phyloP scores from a whole-genome alignment of 2,329 filamentous ascomycete species.

The Xylaria sp. region DNA sequence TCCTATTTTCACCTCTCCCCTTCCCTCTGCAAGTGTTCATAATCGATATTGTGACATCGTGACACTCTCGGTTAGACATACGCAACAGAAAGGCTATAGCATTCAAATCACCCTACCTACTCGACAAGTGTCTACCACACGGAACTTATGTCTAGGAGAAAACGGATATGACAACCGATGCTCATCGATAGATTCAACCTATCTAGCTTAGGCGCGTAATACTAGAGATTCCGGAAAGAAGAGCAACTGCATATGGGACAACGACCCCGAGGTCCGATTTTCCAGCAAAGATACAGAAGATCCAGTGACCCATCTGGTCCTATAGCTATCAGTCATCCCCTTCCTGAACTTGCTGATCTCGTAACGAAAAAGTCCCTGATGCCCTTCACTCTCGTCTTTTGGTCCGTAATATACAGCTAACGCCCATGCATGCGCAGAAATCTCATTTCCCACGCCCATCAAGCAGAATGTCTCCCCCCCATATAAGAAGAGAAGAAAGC shows the following conservation, averaged over 20 bases:
- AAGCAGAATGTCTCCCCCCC: slow-evolving; percentile 18
- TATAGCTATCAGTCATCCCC: not conserved
- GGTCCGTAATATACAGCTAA: not conserved
- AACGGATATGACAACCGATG: not conserved
- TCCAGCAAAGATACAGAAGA: slow-evolving; percentile 3
- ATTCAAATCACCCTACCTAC: not conserved
- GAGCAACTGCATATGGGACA: not conserved
- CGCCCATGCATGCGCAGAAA: not conserved
- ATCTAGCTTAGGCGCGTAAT: not conserved
- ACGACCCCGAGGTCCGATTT: not conserved
- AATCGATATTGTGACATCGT: not conserved
- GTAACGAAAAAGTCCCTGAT: not conserved
- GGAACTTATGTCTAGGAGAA: not conserved
- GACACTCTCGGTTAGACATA: too few species aligned
- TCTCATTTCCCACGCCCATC: not conserved
- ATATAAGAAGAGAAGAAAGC: slow-evolving; percentile 26
- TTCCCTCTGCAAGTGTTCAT: not conserved
- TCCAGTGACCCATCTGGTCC: not conserved
- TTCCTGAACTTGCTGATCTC: not conserved
- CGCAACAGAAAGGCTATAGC: not conserved
- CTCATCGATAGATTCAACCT: not conserved
- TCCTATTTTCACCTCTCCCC: not conserved
- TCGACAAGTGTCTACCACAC: not conserved
- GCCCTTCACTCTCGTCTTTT: not conserved
- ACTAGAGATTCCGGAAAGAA: not conserved